These are phyloP conservation scores for Peronospora farinosa DNA, from an alignment of 352 stramenopile genomes.

Conservation along the genomic window DNA sequence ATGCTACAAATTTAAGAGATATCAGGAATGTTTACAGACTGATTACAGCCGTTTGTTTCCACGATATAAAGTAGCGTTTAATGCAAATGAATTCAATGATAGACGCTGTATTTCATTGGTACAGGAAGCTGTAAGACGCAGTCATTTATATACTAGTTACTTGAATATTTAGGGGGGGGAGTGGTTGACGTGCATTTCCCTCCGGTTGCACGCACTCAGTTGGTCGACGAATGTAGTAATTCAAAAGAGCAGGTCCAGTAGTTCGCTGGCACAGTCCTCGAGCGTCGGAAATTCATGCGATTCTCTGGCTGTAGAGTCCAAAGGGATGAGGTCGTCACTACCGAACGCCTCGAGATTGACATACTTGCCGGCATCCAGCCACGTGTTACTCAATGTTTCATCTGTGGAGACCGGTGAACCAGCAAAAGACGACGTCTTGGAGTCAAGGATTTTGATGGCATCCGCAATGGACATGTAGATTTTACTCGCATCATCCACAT, in stretches of 20 bases:
- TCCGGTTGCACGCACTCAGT: slow-evolving; percentile 16
- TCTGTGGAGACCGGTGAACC: slow-evolving; percentile 28
- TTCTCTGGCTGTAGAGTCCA: slow-evolving; percentile 34
- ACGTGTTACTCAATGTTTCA: slow-evolving; percentile 16
- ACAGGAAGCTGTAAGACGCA: slow-evolving; percentile 26
- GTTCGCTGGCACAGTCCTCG: slow-evolving; percentile 56
- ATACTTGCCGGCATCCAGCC: slow-evolving; percentile 13
- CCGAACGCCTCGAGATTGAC: slow-evolving; percentile 19
- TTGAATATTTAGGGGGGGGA: slow-evolving; percentile 26
- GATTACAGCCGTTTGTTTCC: background rate
- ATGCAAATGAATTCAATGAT: slow-evolving; percentile 11
- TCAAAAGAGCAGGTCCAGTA: slow-evolving; percentile 63
- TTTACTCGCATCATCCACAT: slow-evolving; percentile 31
- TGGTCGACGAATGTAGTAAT: background rate
- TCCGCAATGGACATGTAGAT: slow-evolving; percentile 46
- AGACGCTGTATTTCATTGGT: slow-evolving; percentile 27
- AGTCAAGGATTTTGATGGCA: slow-evolving; percentile 39
- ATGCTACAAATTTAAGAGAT: no score
- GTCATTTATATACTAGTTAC: slow-evolving; percentile 15
- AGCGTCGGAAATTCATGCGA: slow-evolving; percentile 46
- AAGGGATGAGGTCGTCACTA: slow-evolving; percentile 19
- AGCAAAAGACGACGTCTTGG: slow-evolving; percentile 11
- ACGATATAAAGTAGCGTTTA: slow-evolving; percentile 1
- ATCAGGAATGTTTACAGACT: slow-evolving; percentile 3
- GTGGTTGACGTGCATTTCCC: slow-evolving; percentile 16